Conservation (phyloP, 2,329 filamentous ascomycete genomes). For the Neonectria ditissima region DNA sequence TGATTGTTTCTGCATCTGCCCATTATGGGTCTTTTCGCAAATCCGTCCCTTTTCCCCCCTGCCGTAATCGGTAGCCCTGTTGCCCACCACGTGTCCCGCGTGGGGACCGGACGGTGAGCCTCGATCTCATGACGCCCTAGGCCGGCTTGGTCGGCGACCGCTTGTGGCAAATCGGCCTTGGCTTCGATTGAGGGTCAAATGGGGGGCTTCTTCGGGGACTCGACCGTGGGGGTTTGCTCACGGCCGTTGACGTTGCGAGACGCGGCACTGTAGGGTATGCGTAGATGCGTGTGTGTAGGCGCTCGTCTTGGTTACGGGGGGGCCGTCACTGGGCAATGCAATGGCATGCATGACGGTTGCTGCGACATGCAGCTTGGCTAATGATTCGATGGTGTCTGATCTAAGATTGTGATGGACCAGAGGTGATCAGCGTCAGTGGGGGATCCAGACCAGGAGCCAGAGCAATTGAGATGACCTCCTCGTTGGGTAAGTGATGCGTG, state of each 20-base stretch:
- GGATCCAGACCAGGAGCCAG: too few relatives aligned
- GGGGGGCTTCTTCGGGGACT: background rate
- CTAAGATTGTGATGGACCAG: background rate
- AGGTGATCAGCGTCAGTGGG: background rate
- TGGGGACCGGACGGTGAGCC: background rate
- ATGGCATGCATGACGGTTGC: slow-evolving; percentile 11
- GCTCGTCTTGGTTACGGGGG: slow-evolving; percentile 18
- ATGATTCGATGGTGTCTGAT: background rate
- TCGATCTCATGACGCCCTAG: slow-evolving; percentile 13
- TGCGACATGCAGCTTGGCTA: slow-evolving; percentile 13
- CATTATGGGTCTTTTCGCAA: background rate
- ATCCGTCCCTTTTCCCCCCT: slow-evolving; percentile 1
- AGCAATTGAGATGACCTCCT: too few relatives aligned
- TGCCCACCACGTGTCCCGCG: background rate
- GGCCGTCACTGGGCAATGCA: slow-evolving; percentile 3
- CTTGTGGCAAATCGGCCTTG: background rate
- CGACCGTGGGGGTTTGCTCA: slow-evolving; percentile 1
- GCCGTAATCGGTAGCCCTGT: background rate
- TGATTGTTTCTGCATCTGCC: background rate
- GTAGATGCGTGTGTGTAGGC: background rate
- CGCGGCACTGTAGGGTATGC: background rate
- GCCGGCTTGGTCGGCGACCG: slow-evolving; percentile 14
- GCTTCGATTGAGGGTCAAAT: slow-evolving; percentile 2
- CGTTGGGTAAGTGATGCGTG: too few relatives aligned
- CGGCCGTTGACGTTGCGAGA: background rate